These are phyloP conservation scores for Amanita subjunquillea DNA, from an alignment of 768 basidiomycete genomes.

Conservation along the genomic window DNA sequence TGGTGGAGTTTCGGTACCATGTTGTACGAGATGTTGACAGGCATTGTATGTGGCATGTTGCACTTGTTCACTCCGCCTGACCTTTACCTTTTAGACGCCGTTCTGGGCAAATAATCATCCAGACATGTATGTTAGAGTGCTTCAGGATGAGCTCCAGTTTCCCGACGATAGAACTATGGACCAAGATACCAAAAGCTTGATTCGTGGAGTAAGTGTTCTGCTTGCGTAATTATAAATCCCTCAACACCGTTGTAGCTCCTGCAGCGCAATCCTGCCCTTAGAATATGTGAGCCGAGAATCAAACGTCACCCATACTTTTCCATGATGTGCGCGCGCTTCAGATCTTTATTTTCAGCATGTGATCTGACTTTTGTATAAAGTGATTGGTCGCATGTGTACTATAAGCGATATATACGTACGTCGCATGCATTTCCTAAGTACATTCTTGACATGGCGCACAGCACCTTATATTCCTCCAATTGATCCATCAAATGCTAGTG, in stretches of 20 bases:
- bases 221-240: too few species aligned
- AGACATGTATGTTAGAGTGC: constrained; percentile 89
- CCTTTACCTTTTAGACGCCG: constrained; percentile 50
- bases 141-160: constrained; percentile 85
- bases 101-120: constrained; percentile 90
- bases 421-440: constrained; percentile 13
- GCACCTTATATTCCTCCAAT: constrained; percentile 91
- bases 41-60: constrained; percentile 44
- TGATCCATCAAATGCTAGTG: constrained; percentile 84
- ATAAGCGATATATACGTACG: constrained; percentile 88
- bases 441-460: constrained; percentile 16
- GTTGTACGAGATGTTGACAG: constrained; percentile 95
- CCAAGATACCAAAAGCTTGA: constrained; percentile 88
- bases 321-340: constrained; percentile 57
- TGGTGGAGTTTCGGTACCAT: constrained; percentile 99
- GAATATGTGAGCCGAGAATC: constrained; percentile 89
- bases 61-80: constrained; percentile 1
- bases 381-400: constrained; percentile 91
- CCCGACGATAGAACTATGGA: constrained; percentile 90
- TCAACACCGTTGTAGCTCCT: constrained; percentile 51
- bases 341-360: neutral
- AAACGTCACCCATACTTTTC: constrained; percentile 94
- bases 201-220: constrained; percentile 69
- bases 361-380: constrained; percentile 26
- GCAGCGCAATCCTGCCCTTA: constrained; percentile 83